Conservation (phyloP, 106 monocot species). For the Cymbidium sinense region DNA sequence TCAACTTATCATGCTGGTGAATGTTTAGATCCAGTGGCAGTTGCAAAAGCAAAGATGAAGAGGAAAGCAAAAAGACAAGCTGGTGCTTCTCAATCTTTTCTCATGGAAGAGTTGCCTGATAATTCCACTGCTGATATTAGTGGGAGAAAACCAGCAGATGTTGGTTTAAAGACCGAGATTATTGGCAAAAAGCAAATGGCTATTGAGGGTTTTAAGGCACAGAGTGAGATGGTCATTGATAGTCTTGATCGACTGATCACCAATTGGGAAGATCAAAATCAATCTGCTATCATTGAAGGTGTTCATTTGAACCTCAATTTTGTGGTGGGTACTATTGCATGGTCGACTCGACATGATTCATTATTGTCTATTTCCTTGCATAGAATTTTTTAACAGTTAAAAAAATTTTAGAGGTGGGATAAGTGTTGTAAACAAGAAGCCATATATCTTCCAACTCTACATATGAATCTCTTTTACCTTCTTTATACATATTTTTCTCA, state of each 20-base stretch:
- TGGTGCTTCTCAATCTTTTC: slow-evolving; percentile 15
- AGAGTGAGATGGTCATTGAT: slow-evolving; percentile 55
- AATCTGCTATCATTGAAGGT: slow-evolving; percentile 59
- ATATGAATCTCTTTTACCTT: not conserved
- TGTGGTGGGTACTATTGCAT: slow-evolving; percentile 36
- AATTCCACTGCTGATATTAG: slow-evolving; percentile 7
- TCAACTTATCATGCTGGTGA: slow-evolving; percentile 83
- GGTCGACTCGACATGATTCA: not conserved
- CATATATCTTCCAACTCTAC: not conserved
- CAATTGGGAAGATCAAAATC: slow-evolving; percentile 45
- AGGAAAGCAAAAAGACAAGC: slow-evolving; percentile 38
- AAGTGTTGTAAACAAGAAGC: not conserved
- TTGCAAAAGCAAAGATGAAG: slow-evolving; percentile 55
- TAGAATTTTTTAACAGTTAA: not conserved
- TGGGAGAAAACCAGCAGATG: slow-evolving; percentile 9
- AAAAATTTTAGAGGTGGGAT: not conserved
- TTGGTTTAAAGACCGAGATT: slow-evolving; percentile 13
- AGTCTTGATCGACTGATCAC: slow-evolving; percentile 54
- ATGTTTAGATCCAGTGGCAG: slow-evolving; percentile 53
- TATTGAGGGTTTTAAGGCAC: slow-evolving; percentile 24
- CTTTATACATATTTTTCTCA: no score
- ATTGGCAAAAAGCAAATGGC: slow-evolving; percentile 32
- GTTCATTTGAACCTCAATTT: slow-evolving; percentile 59
- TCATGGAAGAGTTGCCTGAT: slow-evolving; percentile 16
- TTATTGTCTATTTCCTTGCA: not conserved